Evolutionary conservation across 2,329 filamentous ascomycete species (phyloP), one percentile per base, ranked within the genome.

Genomic region (Verticillium nubilum): DNA sequence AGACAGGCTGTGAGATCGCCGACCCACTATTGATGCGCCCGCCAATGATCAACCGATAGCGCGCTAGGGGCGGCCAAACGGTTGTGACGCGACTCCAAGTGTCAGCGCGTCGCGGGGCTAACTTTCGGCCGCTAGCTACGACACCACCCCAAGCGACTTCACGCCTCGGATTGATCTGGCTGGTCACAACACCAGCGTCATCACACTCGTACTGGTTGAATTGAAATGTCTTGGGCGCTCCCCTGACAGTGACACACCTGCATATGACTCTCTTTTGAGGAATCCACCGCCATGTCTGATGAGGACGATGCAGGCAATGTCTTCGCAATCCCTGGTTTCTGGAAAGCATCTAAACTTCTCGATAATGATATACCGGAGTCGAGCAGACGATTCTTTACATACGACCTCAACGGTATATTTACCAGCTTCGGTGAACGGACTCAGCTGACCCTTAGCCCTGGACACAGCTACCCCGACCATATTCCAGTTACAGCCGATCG

Each of bases 241-340:
- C 7, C 5, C 10, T 23, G n/a, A 23, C 12, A 23, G 19, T 10
- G 19, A 13, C 3, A 12, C 7, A 4, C 4, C 1, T 10, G 42
- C 42, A 23, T 7, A 50, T 50, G 42, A 26, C n/a, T 23, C 10
- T 9, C 42, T 12, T 19, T 23, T 19, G 42, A 23, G 60, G 12
- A 19, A 4, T 25, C 59, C 56, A 42, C 63, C 28, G 64, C 62
- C 23, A 79, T 77, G 74, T 69, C 72, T 59, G 71, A 75, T 61
- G 70, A 78, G 58, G 72, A 78, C 61, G 75, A 79, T 47, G 68
- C 73, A 58, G 77, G 81, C 54, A 74, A 87, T 67, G 79, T 87
- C 25, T 91, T 91, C 68, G 80, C 82, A 42, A 84, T 86, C 53
- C 84, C 85, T 42, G 79, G 87, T 67, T 80, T 89, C 62, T 85